phyloP scores from a whole-genome alignment of 2,329 filamentous ascomycete species.

The Colletotrichum costaricense region DNA sequence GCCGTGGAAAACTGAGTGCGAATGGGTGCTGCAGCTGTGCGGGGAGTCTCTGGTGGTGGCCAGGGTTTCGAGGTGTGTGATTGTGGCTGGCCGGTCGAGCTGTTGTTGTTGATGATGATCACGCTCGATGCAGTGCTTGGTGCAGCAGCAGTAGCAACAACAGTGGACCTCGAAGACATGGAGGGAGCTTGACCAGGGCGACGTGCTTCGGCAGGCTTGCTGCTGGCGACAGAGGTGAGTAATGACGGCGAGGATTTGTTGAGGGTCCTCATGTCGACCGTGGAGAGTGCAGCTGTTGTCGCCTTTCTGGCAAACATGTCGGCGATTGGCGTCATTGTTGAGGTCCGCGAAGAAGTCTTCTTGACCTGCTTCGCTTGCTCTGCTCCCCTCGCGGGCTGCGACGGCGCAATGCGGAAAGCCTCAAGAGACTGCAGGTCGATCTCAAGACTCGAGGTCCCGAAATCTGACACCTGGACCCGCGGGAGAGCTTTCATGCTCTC shows the following conservation, averaged over 20 bases:
- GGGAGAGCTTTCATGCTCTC: conserved; percentile 11
- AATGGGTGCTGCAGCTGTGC: background rate
- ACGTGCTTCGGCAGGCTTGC: background rate
- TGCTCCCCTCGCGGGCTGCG: background rate
- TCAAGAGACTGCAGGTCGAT: conserved; percentile 29
- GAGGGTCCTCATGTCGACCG: background rate
- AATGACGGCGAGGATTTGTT: conserved; percentile 1
- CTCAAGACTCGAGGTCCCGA: conserved; percentile 23
- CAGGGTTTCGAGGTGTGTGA: conserved; percentile 15
- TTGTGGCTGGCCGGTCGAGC: background rate
- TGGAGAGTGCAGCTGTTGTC: background rate
- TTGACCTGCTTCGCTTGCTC: background rate
- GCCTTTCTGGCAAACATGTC: conserved; percentile 26
- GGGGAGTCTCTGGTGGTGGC: conserved; percentile 17
- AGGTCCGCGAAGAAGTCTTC: conserved; percentile 2
- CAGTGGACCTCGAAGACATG: background rate
- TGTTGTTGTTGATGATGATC: conserved; percentile 14
- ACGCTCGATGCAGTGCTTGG: conserved; percentile 4
- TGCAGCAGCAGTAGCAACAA: background rate
- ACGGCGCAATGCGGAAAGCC: conserved; percentile 18
- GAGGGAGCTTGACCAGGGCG: background rate
- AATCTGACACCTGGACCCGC: conserved; percentile 25
- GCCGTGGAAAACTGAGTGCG: background rate
- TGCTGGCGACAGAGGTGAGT: background rate
- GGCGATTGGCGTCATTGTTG: conserved; percentile 27